Evolutionary conservation across 768 basidiomycete genomes (phyloP).

Genomic region (Naganishia antarctica): DNA sequence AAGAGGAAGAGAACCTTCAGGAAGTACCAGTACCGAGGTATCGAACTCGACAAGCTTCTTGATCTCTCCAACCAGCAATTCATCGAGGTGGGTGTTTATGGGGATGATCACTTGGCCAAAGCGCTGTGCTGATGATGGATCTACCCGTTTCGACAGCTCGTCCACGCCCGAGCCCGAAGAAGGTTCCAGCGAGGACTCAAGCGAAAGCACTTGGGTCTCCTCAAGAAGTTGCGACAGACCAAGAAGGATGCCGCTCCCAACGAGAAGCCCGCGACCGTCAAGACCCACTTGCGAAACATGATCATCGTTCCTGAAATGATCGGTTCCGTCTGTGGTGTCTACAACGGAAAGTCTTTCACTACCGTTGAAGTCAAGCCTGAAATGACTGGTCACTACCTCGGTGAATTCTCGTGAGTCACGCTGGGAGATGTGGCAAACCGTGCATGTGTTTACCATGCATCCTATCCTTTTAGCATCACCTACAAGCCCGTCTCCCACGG

Average conservation of each 20-base stretch:
- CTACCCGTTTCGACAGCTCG: too few species aligned
- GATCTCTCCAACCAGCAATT: constrained; percentile 79
- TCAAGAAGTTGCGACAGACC: constrained; percentile 98
- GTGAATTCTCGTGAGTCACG: constrained; percentile 56
- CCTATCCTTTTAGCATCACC: constrained; percentile 56
- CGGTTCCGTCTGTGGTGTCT: constrained; percentile 93
- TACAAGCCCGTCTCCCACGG: constrained; percentile 99
- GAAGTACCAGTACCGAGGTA: constrained; percentile 95
- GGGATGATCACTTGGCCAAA: too few species aligned
- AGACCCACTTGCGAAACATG: constrained; percentile 99
- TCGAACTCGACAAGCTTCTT: constrained; percentile 96
- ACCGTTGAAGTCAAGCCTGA: constrained; percentile 99
- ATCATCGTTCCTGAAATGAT: constrained; percentile 99
- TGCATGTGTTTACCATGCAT: constrained; percentile 51
- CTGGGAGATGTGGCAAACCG: constrained; percentile 50
- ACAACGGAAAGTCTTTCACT: constrained; percentile 55
- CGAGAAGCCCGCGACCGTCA: constrained; percentile 97
- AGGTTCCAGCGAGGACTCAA: constrained; percentile 99
- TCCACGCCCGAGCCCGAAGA: constrained; percentile 95
- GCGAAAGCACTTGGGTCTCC: constrained; percentile 95
- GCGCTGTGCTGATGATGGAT: too few species aligned
- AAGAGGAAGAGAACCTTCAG: constrained; percentile 99
- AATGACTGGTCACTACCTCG: constrained; percentile 99
- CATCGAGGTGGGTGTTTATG: constrained; percentile 66
- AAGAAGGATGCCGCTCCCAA: constrained; percentile 99